Evolutionary conservation across 2,329 filamentous ascomycete species (phyloP), one percentile per base, ranked within the genome.

Genomic region (Pyrenophora seminiperda): DNA sequence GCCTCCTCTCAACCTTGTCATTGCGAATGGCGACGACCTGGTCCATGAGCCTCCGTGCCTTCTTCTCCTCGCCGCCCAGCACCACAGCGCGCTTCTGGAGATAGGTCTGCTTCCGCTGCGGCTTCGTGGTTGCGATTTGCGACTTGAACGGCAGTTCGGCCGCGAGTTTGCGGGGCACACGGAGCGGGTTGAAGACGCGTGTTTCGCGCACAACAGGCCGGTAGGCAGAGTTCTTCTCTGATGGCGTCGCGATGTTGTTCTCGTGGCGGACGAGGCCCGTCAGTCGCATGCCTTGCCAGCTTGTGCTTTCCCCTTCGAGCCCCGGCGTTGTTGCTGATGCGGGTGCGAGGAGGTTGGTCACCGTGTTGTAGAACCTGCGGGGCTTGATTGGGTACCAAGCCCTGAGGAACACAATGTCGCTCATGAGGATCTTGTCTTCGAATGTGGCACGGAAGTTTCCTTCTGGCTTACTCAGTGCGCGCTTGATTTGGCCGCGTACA

Each of bases 381-480:
- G 94, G 94, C 68, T 91, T 91, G 74, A 99, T 87, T 7, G 94
- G 91, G 75, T 95, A 97, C 95, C 95, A 99, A 2, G 94, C 93
- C 40, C 94, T 85, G 31, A 99, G 77, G 79, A 99, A 97, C 55
- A 97, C 89, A 61, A 99, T 95, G 72, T 99, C 94, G 73, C 87
- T 91, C 83, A 96, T 91, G 42, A 99, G 81, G 55, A 99, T 90
- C 79, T 97, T 99, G 82, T 99, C 94, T 75, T 99, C 94, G 63
- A 99, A 99, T 0, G 94, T 97, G 18, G 94, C 94, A 66, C 95
- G 86, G 84, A 95, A 97, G 75, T 93, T 88, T 40, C 94, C 94
- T 60, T 99, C 94, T 1, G 94, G 93, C 66, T 96, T 96, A 71
- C 86, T 87, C 1, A 99, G 81, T 0, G 94, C 93, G 54, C 91